Base-by-base conservation (phyloP, 129 eudicot species). In the Flaveria trinervia region DNA sequence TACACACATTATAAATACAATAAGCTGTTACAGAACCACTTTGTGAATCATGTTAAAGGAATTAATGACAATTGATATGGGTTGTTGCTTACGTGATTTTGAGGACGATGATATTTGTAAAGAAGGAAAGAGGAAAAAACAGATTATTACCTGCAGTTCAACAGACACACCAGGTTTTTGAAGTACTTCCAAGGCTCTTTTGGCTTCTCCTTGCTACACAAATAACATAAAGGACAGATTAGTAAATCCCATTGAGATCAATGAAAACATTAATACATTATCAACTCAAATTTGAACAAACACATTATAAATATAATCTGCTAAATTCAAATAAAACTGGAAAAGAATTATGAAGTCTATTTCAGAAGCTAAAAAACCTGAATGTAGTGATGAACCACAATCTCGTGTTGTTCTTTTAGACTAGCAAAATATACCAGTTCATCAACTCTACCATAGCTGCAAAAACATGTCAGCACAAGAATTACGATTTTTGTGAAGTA, bases 361-460 rank as follows among this genome's bases (percentile, higher is more conserved):
- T 2, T 11, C 9, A 25, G 45, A 17, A 46, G 49, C 55, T 49
- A 68, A 80, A 70, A 23, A 43, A 94, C 98, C 98, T 94, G 97
- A 84, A 91, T 94, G 85, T 89, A 91, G 70, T 94, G 96, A 78
- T 91, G 98, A 74, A 89, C 79, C 33, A 94, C 98, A 74, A 94
- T 87, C 82, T 94, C 93, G 62, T 91, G 80, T 77, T 94, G 92
- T 80, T 92, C 96, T 89, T 89, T 94, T 44, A 94, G 88, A 88
- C 87, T 94, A 66, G 98, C 98, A 76, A 94, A 94, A 86, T 84
- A 94, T 54, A 94, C 98, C 89, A 94, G 73, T 80, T 94, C 98
- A 84, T 91, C 97, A 78, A 86, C 98, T 83, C 98, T 85, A 33
- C 97, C 98, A 65, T 94, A 89, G 86, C 98, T 94, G 93, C 85